Evolutionary conservation across 192 early-diverging fungal species (phyloP).

Genomic region (Dimargaris cristalligena): DNA sequence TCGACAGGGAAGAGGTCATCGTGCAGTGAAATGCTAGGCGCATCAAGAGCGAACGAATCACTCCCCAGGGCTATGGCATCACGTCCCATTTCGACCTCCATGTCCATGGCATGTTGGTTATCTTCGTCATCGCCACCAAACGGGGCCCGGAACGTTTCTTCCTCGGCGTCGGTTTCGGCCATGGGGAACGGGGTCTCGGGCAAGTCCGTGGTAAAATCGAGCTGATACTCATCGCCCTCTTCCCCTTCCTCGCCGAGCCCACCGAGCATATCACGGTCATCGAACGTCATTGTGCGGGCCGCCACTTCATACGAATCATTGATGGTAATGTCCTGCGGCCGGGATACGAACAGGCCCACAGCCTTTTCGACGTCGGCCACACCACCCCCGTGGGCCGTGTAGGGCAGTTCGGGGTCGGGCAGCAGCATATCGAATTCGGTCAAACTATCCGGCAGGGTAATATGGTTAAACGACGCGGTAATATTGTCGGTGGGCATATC

Average conservation of each 20-base stretch:
- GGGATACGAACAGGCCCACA: conserved; percentile 31
- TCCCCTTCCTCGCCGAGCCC: conserved; percentile 9
- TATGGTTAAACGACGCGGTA: conserved; percentile 55
- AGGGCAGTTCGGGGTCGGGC: conserved; percentile 41
- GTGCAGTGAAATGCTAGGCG: neutral
- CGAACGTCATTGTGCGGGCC: conserved; percentile 22
- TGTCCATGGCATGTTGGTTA: conserved; percentile 18
- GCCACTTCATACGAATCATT: conserved; percentile 33
- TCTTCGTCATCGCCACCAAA: too few species aligned
- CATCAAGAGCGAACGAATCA: conserved; percentile 17
- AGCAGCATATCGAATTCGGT: conserved; percentile 87
- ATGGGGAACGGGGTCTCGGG: conserved; percentile 21
- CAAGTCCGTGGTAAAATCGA: conserved; percentile 29
- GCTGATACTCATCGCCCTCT: conserved; percentile 31
- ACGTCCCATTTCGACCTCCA: conserved; percentile 40
- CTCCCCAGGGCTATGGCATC: conserved; percentile 33
- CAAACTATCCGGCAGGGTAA: conserved; percentile 72
- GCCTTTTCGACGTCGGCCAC: conserved; percentile 16
- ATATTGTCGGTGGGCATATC: conserved; percentile 65
- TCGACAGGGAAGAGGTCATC: neutral
- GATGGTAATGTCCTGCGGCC: conserved; percentile 57
- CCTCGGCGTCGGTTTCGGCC: too few species aligned
- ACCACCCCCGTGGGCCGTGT: conserved; percentile 4
- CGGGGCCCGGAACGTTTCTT: too few species aligned
- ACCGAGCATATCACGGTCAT: conserved; percentile 30